Evolutionary conservation across 352 stramenopile species (phyloP), one percentile per base, ranked within the genome.

Genomic region (Peronospora belbahrii): DNA sequence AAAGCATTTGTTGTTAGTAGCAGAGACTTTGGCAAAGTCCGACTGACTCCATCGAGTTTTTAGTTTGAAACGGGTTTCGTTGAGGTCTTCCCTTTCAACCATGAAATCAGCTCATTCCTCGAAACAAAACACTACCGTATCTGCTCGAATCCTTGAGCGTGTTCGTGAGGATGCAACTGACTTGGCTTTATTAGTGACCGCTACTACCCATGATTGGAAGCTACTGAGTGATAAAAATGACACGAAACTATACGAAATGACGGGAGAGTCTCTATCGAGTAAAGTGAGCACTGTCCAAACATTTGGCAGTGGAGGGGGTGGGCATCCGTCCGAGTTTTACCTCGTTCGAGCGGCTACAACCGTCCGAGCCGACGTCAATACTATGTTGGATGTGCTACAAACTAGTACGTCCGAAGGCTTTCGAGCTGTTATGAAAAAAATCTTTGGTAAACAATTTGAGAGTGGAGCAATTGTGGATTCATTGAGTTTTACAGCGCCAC

Each of bases 241-340:
- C 50, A 56, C 60, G 23, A 59, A 68, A 31, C 15, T 80, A 30
- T 79, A 85, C 47, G 70, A 85, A 48, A 67, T 85, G 57, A 63
- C 52, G 24, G 72, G 70, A 25, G 53, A 65, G 24, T 62, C 67
- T 20, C 57, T 84, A 31, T 65, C 72, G 1, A 24, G 38, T 8
- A 48, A 53, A 4, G 52, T 77, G 10, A 70, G 56, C 18, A 77
- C 67, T 2, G 54, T 68, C 6, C 49, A 37, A 2, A 77, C 63
- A 2, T 70, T 77, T 31, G 65, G 57, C 37, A 53, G 50, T 3
- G 56, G 54, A 25, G 65, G 56, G 11, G 65, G 69, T 33, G 62
- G 65, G 32, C 50, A 74, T 28, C 55, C 67, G 19, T 65, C 69
- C 31, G 67, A 82, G 51, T 83, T 75, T 39, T 83, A 83, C 42